These are phyloP conservation scores for Pythium pyrilobum DNA, from an alignment of 352 stramenopile genomes.

Conservation along the genomic window DNA sequence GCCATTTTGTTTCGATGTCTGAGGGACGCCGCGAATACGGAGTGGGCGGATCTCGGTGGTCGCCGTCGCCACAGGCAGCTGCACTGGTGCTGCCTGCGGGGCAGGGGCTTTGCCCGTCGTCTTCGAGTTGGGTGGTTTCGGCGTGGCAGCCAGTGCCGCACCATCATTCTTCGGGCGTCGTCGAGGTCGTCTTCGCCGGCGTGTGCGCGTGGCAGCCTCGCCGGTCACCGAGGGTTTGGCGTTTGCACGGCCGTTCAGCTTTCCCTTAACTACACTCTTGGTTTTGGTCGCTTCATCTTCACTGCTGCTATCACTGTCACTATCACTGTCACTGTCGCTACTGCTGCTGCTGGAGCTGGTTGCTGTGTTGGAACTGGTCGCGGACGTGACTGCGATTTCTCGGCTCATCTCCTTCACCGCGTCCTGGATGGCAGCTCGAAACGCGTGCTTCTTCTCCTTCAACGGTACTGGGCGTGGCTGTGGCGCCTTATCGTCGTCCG, in stretches of 20 bases:
- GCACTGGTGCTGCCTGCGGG: neutral
- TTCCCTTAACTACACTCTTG: neutral
- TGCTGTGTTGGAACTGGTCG: neutral
- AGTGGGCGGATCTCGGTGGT: constrained; percentile 20
- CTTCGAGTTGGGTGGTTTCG: neutral
- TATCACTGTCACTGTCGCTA: neutral
- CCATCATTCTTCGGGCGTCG: constrained; percentile 15
- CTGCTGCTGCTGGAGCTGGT: constrained; percentile 6
- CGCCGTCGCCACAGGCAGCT: no score
- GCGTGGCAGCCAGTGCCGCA: neutral
- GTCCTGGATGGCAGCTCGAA: constrained; percentile 9
- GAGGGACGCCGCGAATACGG: constrained; percentile 18
- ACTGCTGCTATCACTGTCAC: constrained; percentile 1
- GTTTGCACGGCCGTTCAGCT: no score
- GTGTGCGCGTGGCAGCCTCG: neutral
- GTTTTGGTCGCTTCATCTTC: constrained; percentile 7
- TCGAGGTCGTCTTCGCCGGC: constrained; percentile 16
- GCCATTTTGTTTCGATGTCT: neutral
- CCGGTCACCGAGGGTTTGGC: neutral
- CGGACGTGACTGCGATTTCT: neutral
- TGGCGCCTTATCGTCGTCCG: neutral
- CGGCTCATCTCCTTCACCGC: constrained; percentile 12
- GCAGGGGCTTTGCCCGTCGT: neutral
- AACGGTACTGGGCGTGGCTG: neutral
- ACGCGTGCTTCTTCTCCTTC: constrained; percentile 8